Evolutionary conservation across 2,329 filamentous ascomycete genomes (phyloP).

Genomic region (Ambrosiella cleistominuta): DNA sequence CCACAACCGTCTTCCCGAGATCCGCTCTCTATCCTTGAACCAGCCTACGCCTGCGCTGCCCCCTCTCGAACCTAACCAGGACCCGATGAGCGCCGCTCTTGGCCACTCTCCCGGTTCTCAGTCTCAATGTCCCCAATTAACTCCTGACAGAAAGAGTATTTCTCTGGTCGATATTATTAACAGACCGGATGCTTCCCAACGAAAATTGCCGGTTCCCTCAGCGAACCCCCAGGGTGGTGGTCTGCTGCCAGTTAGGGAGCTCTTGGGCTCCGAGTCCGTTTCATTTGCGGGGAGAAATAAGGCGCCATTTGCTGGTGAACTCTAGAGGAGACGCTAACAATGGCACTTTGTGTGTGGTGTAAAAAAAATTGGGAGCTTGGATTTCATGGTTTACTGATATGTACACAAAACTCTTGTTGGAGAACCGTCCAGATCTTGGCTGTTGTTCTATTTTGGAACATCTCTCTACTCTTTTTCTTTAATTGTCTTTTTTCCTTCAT

Average conservation of each 20-base stretch:
- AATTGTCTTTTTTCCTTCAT: neutral
- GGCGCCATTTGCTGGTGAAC: neutral
- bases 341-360: neutral
- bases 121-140: conserved; percentile 15
- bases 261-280: conserved; percentile 30
- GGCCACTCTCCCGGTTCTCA: conserved; percentile 22
- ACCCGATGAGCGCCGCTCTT: conserved; percentile 3
- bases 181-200: conserved; percentile 66
- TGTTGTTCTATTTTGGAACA: neutral
- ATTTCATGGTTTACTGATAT: neutral
- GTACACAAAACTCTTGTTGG: neutral
- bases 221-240: conserved; percentile 32
- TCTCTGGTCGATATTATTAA: conserved; percentile 88
- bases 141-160: conserved; percentile 46
- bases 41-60: conserved; percentile 38
- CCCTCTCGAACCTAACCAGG: conserved; percentile 33
- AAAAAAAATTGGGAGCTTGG: neutral
- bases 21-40: conserved; percentile 43
- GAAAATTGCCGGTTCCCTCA: conserved; percentile 81
- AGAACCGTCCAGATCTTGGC: too few species aligned
- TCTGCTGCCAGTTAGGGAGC: conserved; percentile 72
- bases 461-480: conserved; percentile 1
- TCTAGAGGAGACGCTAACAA: neutral
- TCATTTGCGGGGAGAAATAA: neutral
- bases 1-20: conserved; percentile 72